Base-by-base conservation (phyloP, 768 basidiomycete genomes). In the Suillus paluster region DNA sequence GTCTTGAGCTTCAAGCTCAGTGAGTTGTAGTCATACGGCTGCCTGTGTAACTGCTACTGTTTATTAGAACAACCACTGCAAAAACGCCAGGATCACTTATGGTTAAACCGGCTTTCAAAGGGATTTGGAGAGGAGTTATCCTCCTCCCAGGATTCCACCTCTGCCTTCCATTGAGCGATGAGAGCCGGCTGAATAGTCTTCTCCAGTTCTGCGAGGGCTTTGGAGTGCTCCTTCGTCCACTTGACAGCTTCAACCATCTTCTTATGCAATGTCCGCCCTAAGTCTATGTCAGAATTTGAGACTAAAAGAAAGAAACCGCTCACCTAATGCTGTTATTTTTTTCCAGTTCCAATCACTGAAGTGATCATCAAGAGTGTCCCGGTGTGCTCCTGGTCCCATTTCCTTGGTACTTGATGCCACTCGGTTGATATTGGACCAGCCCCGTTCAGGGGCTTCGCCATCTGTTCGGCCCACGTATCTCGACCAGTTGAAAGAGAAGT, bases 321-420 rank as follows among this genome's bases (percentile, higher is more conserved):
- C 48, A 76, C 77, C 64, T 1, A 78, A 48, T 1, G 21, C 50
- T 12, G 58, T 57, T 1, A 65, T 61, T 52, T 79, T 79, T 41
- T 73, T 73, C 74, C 73, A 78, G 62, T 73, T 76, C 52, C 66
- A 66, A 65, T 70, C 77, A 21, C 73, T 71, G 48, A 69, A 70
- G 21, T 68, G 69, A 44, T 79, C 75, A 56, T 81, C 74, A 17
- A 81, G 63, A 1, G 75, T 69, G 10, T 79, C 77, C 11, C 67
- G 67, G 1, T 75, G 34, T 54, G 73, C 58, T 52, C 73, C 64
- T 1, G 74, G 70, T 0, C 70, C 76, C 76, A 78, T 80, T 58
- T 78, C 78, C 6, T 68, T 59, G 4, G 68, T 70, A 17, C 56
- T 63, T 4, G 41, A 54, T n/a, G n/a, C n/a, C n/a, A n/a, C n/a